Conservation (phyloP, 1,139 yeast species). For the Pichia inconspicua region DNA sequence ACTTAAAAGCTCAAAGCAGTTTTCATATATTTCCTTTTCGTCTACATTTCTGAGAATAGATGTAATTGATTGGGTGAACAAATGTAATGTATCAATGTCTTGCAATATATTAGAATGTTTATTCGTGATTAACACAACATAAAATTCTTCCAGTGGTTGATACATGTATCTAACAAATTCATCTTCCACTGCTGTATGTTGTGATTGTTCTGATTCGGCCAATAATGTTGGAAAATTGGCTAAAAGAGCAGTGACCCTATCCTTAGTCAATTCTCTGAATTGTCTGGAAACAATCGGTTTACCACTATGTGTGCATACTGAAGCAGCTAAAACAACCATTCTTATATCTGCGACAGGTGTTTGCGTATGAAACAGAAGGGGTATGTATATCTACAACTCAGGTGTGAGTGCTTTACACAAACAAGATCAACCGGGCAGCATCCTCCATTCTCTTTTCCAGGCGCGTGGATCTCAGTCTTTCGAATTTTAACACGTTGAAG, state of each 20-base stretch:
- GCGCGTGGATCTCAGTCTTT: background rate
- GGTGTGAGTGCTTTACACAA: background rate
- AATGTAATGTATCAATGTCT: slow-evolving; percentile 86
- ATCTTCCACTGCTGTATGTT: slow-evolving; percentile 93
- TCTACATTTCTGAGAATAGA: slow-evolving; percentile 66
- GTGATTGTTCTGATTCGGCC: slow-evolving; percentile 57
- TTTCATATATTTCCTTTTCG: slow-evolving; percentile 75
- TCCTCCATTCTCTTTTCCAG: background rate
- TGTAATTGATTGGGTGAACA: slow-evolving; percentile 76
- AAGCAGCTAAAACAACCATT: slow-evolving; percentile 81
- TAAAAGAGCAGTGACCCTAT: slow-evolving; percentile 77
- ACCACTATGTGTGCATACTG: slow-evolving; percentile 92
- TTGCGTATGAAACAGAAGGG: background rate
- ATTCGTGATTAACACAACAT: slow-evolving; percentile 86
- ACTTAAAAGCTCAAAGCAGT: slow-evolving; percentile 80
- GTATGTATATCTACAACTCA: too few species aligned
- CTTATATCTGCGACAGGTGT: background rate
- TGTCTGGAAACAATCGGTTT: slow-evolving; percentile 90
- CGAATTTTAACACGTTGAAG: background rate
- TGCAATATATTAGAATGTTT: slow-evolving; percentile 87
- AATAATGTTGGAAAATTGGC: slow-evolving; percentile 82
- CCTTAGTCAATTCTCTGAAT: slow-evolving; percentile 78
- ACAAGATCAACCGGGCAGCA: background rate
- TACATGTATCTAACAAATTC: slow-evolving; percentile 89
- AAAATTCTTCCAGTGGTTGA: slow-evolving; percentile 92